These are phyloP conservation scores for Penicillium palitans DNA, from an alignment of 2,329 filamentous ascomycete genomes.

Conservation along the genomic window DNA sequence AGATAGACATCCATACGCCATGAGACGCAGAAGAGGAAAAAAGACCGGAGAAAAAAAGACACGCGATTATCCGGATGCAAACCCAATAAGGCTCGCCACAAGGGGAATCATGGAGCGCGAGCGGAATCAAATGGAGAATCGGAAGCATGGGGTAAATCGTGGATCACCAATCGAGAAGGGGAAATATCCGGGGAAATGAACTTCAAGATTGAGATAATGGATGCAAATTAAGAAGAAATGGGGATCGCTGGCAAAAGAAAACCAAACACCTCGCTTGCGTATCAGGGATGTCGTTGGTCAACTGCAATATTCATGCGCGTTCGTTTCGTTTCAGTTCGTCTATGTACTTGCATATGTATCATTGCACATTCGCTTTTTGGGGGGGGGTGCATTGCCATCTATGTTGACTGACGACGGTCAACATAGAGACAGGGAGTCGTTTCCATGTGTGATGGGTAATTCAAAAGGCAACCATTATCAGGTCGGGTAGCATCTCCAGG, in stretches of 20 bases:
- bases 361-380: constrained; percentile 25
- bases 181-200: not conserved
- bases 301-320: constrained; percentile 25
- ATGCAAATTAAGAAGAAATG: constrained; percentile 14
- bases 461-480: constrained; percentile 21
- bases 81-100: constrained; percentile 13
- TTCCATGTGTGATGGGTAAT: constrained; percentile 15
- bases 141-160: constrained; percentile 6
- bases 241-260: constrained; percentile 21
- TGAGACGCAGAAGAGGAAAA: constrained; percentile 13
- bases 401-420: constrained; percentile 2
- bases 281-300: constrained; percentile 24
- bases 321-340: constrained; percentile 31
- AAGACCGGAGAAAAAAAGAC: constrained; percentile 8
- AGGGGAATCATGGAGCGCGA: constrained; percentile 11
- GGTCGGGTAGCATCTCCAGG: not conserved
- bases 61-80: constrained; percentile 16
- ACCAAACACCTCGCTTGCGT: constrained; percentile 30
- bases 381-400: constrained; percentile 9
- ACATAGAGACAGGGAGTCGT: constrained; percentile 6
- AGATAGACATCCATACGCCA: constrained; percentile 14
- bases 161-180: not conserved
- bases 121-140: constrained; percentile 14
- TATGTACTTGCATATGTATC: constrained; percentile 28
- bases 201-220: constrained; percentile 13